Evolutionary conservation across 108 stramenopile species (phyloP), one percentile per base, ranked within the genome.

Genomic region (Phaeodactylum tricornutum): DNA sequence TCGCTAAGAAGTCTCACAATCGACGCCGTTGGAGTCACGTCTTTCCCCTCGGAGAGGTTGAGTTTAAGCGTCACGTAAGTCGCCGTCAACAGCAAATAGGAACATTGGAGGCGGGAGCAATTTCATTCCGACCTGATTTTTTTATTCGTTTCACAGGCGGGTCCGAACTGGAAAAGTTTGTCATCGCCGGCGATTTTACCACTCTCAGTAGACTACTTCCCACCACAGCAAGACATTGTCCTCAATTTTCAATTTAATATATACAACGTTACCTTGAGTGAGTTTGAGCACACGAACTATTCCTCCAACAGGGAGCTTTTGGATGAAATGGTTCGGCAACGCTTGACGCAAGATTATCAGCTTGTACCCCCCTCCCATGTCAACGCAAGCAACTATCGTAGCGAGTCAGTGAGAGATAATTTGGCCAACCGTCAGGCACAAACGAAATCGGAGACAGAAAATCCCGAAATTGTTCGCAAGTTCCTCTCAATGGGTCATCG

Each of bases 141-240:
- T n/a, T n/a, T n/a, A n/a, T n/a, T n/a, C n/a, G n/a, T n/a, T n/a
- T n/a, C n/a, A 24, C 77, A 81, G 20, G 78, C 90, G 8, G 87
- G 94, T 0, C 87, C 94, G 4, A 96, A 93, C 55, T 99, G 95
- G 93, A 94, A 94, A 46, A 80, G 76, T 33, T 69, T 99, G n/a
- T 81, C 86, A 29, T 85, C 92, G 39, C 98, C 98, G 1, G 98
- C 94, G 8, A 92, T 96, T 50, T 54, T 99, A 22, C 98, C 98
- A 12, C 64, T 96, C 43, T 95, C 94, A 4, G 94, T 94, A 31
- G 98, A 97, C 54, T 82, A 89, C 58, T 91, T 89, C 41, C 79
- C 96, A n/a, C 71, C 95, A n/a, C 77, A 70, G 37, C 70, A 77
- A 65, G 90, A 92, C 35, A 52, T 93, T 41, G 69, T 81, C 51